phyloP scores from a whole-genome alignment of 805 yeast species.

The Lipomyces oligophaga region DNA sequence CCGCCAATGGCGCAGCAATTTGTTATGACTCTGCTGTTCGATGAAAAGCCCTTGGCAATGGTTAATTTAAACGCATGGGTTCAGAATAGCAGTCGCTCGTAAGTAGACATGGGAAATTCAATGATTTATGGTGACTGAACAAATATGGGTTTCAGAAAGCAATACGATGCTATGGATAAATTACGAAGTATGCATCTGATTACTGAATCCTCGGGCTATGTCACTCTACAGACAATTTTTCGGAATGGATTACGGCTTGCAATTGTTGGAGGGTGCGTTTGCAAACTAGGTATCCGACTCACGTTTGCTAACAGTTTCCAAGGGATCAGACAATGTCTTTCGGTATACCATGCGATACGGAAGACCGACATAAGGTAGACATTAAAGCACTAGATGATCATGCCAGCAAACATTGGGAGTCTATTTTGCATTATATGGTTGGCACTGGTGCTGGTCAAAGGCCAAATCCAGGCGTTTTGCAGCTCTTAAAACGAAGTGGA shows the following conservation, averaged over 20 bases:
- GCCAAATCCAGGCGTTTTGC: conserved; percentile 80
- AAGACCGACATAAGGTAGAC: conserved; percentile 55
- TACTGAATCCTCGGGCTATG: conserved; percentile 49
- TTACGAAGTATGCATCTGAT: conserved; percentile 72
- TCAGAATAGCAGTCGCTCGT: conserved; percentile 50
- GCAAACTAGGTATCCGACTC: background rate
- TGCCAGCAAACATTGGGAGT: conserved; percentile 89
- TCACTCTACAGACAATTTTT: conserved; percentile 68
- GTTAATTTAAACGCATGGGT: conserved; percentile 74
- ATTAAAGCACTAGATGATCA: conserved; percentile 68
- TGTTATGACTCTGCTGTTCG: conserved; percentile 80
- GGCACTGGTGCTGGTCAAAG: conserved; percentile 70
- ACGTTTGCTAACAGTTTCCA: background rate
- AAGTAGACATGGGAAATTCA: conserved; percentile 27
- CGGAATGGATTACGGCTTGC: conserved; percentile 74
- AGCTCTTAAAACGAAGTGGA: conserved; percentile 72
- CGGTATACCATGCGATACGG: conserved; percentile 63
- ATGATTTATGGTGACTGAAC: conserved; percentile 9
- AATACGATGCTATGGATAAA: conserved; percentile 74
- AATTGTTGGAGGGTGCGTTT: conserved; percentile 64
- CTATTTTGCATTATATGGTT: conserved; percentile 94
- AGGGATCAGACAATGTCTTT: conserved; percentile 57
- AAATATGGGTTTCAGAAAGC: conserved; percentile 44
- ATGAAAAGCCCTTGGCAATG: conserved; percentile 65
- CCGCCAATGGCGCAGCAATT: conserved; percentile 88